Conservation (phyloP, 2,329 filamentous ascomycete genomes). For the Epichloe sibirici region DNA sequence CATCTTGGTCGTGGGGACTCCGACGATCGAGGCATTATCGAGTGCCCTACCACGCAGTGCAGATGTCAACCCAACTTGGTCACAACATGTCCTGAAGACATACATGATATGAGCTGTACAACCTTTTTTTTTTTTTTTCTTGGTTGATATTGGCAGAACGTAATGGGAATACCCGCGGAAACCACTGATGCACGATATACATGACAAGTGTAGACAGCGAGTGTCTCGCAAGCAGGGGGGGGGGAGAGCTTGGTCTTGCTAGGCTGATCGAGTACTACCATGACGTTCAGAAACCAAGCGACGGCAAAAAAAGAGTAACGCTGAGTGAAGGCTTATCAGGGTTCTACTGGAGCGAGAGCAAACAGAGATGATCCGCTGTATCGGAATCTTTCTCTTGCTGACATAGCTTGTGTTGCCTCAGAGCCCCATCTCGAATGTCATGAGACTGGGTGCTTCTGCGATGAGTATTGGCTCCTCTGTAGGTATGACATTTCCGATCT, state of each 20-base stretch:
- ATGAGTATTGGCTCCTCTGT: neutral
- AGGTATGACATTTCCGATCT: neutral
- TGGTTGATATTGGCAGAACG: neutral
- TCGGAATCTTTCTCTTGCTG: constrained; percentile 2
- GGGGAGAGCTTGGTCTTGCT: neutral
- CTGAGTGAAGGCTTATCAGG: neutral
- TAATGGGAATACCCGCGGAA: neutral
- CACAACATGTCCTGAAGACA: neutral
- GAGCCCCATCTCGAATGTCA: neutral
- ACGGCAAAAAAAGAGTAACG: neutral
- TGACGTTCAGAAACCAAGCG: neutral
- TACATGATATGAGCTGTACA: neutral
- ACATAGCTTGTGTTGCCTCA: constrained; percentile 2
- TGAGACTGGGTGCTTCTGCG: neutral
- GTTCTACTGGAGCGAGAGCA: neutral
- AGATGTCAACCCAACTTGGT: neutral
- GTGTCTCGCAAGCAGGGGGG: neutral
- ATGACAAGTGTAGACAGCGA: neutral
- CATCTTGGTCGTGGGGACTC: neutral
- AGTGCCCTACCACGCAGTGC: neutral
- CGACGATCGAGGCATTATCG: neutral
- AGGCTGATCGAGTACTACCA: neutral
- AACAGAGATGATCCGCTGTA: neutral
- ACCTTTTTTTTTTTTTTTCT: neutral
- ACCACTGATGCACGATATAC: neutral